phyloP scores from a whole-genome alignment of 306 rosid species.

The Trifolium subterraneum region DNA sequence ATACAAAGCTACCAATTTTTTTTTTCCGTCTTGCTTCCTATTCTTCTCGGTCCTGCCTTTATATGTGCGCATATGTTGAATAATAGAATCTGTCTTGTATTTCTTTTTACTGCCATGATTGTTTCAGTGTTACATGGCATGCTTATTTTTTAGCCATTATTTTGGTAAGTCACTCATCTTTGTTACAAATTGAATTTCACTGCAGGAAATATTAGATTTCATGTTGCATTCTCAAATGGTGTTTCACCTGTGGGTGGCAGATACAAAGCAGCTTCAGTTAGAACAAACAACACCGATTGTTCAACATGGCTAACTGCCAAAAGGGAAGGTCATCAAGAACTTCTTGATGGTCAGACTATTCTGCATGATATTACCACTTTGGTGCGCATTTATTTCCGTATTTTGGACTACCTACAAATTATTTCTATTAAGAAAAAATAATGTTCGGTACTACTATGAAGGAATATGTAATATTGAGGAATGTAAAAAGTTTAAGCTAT shows the following conservation, averaged over 20 bases:
- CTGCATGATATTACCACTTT: slow-evolving; percentile 53
- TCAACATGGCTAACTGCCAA: slow-evolving; percentile 74
- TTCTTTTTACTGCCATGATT: neutral
- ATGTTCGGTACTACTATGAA: neutral
- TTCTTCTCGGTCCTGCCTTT: slow-evolving; percentile 25
- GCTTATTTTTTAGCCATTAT: slow-evolving; percentile 13
- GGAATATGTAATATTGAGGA: neutral
- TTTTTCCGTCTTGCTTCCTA: slow-evolving; percentile 14
- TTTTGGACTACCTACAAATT: slow-evolving; percentile 19
- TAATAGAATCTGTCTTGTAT: slow-evolving; percentile 3
- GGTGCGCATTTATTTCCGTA: slow-evolving; percentile 49
- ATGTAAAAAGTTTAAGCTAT: slow-evolving; percentile 14
- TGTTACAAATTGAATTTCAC: slow-evolving; percentile 36
- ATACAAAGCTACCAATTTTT: slow-evolving; percentile 17
- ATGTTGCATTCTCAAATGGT: slow-evolving; percentile 69
- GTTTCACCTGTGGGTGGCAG: slow-evolving; percentile 59
- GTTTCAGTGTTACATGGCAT: slow-evolving; percentile 25
- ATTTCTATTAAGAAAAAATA: neutral
- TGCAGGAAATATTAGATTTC: slow-evolving; percentile 63
- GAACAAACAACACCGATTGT: slow-evolving; percentile 38
- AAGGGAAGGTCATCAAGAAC: slow-evolving; percentile 64
- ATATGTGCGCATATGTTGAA: neutral
- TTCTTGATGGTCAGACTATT: slow-evolving; percentile 69
- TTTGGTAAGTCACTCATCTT: slow-evolving; percentile 18
- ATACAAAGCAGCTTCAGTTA: slow-evolving; percentile 69